Evolutionary conservation across 2,329 filamentous ascomycete genomes (phyloP), one percentile per base, ranked within the genome.

Genomic region (Coniochaeta sp.): DNA sequence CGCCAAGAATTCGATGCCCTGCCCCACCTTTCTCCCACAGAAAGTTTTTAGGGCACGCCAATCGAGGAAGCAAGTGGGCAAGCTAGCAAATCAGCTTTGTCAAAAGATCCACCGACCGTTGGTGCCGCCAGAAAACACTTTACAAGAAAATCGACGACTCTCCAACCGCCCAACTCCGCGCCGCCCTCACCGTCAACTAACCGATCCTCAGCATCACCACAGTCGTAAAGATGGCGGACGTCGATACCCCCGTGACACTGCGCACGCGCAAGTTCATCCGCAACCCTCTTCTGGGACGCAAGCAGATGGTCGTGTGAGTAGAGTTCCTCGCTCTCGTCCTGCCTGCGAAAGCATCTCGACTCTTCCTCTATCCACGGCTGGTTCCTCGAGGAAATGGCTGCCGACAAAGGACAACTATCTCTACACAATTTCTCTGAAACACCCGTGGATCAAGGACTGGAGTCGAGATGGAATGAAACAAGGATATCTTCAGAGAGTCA

Each of bases 211-310:
- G 30, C 35, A 53, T 35, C 60, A 61, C 57, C 58, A 54, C 51
- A 61, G 57, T 55, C 55, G 52, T 57, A 60, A 95, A 77, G 76
- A 96, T 96, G 92, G 88, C 91, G 78, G 88, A 91, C 78, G 76
- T 77, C 71, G 86, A 89, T 73, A 76, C 77, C 67, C 78, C 86
- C 71, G 86, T 91, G 73, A 91, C 87, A 69, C 79, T 91, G 79
- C 85, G 94, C 82, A 99, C 94, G 78, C 92, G 94, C 89, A 97
- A 97, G 84, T 99, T 99, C 89, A 95, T 97, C 81, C 90, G 91
- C 82, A 99, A 99, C 86, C 89, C 94, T 76, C 90, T 99, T 72
- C 87, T 99, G 73, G 90, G 87, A 75, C 89, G 92, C 76, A 96
- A 95, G 85, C 92, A 97, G 87, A 96, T 97, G 90, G 92, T 96